These are phyloP conservation scores for Diaporthe vexans DNA, from an alignment of 2,329 filamentous ascomycete genomes.

Conservation along the genomic window DNA sequence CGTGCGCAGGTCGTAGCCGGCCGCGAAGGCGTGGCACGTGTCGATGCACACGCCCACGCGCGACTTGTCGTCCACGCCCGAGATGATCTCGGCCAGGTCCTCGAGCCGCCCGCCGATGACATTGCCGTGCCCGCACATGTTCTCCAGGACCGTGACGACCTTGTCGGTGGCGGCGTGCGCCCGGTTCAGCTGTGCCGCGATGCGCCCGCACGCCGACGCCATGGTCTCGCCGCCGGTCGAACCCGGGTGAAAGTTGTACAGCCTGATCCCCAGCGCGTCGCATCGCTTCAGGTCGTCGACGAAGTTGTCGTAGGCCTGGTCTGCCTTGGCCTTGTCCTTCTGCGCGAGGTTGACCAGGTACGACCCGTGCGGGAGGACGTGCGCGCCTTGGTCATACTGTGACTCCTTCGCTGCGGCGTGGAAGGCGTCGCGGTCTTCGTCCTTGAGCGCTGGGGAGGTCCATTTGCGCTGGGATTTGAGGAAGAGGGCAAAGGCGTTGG, in stretches of 20 bases:
- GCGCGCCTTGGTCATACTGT: constrained; percentile 77
- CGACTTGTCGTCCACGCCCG: constrained; percentile 81
- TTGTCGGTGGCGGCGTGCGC: constrained; percentile 81
- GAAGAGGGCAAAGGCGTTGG: constrained; percentile 94
- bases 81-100: constrained; percentile 89
- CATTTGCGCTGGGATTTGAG: constrained; percentile 97
- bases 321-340: constrained; percentile 81
- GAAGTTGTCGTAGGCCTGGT: constrained; percentile 88
- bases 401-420: constrained; percentile 76
- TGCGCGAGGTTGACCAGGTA: constrained; percentile 98
- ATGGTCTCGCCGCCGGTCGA: constrained; percentile 79
- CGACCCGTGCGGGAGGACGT: constrained; percentile 91
- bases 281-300: constrained; percentile 90
- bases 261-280: constrained; percentile 84
- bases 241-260: constrained; percentile 99
- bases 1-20: constrained; percentile 89
- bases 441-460: constrained; percentile 82
- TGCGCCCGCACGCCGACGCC: constrained; percentile 79
- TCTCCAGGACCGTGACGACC: constrained; percentile 90
- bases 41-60: constrained; percentile 96
- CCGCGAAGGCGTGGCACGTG: constrained; percentile 96
- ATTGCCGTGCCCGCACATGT: constrained; percentile 93
- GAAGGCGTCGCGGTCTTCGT: constrained; percentile 79
- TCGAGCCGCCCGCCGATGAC: constrained; percentile 88
- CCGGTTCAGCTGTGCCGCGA: constrained; percentile 85